Evolutionary conservation across 140 eudicot genomes (phyloP), one percentile per base, ranked within the genome.

Genomic region (Flaveria floridana): DNA sequence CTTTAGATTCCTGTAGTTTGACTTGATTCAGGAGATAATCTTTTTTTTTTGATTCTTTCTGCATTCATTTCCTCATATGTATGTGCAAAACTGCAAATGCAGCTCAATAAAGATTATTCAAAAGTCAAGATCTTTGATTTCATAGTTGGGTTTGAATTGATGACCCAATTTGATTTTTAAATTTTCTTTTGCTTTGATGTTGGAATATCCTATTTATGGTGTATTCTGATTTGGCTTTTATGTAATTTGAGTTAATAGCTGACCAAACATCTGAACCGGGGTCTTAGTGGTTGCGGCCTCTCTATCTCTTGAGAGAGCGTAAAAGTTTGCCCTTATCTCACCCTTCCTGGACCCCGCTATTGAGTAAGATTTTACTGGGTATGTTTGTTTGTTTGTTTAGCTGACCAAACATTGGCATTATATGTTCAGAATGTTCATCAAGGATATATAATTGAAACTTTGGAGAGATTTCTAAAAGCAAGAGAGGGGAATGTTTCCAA

Each of bases 371-470:
- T 34, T 34, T 34, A 34, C 41, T 34, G 7, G 41, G 8, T 34
- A 34, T 34, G 41, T 34, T 34, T 34, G 41, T 34, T 5, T 34
- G 41, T 34, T 34, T 34, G 41, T 34, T 34, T 65, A 37, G 6
- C 50, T 37, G 26, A 65, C 6, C 70, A 65, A n/a, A 65, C 50
- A 65, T 63, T 64, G 10, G 15, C 20, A 34, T 64, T 69, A 16
- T 53, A 28, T 82, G 44, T 81, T 77, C 89, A 89, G 97, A 91
- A 86, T 83, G 83, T 91, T 76, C 97, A 89, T 85, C 96, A 89
- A 64, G 97, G 93, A 23, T 51, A 85, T 80, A 77, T 93, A 30
- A 80, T 74, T 25, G 91, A 89, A 67, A 74, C 96, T 26, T 62
- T 86, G 71, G 79, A 69, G 71, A 88, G 94, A 52, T 91, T 91